A percentile compares a stretch with the other conserved stretches of the same genome.
These are phyloP conservation scores for Abelmoschus esculentus DNA, from an alignment of 345 rosid species.

Conservation along the genomic window DNA sequence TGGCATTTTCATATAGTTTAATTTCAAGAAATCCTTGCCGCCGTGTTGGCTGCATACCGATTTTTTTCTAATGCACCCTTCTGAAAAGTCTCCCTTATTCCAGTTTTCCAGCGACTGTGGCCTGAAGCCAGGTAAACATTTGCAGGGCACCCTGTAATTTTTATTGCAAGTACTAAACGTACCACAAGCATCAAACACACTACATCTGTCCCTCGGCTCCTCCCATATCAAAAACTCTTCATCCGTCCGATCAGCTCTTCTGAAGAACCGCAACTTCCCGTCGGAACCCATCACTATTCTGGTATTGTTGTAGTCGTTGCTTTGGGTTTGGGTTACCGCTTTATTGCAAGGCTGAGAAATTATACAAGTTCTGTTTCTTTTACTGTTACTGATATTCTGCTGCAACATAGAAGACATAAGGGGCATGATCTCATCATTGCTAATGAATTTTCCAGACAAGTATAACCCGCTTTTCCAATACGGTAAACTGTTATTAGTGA, in stretches of 20 bases:
- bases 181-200: constrained; percentile 28
- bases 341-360: background rate
- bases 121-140: constrained; percentile 40
- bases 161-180: constrained; percentile 32
- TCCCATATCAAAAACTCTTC: constrained; percentile 24
- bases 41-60: constrained; percentile 1
- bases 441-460: background rate
- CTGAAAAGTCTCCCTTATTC: constrained; percentile 23
- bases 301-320: background rate
- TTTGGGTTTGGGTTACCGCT: background rate
- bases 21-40: constrained; percentile 10
- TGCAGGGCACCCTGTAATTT: constrained; percentile 12
- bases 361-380: background rate
- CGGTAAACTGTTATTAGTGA: background rate
- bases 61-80: constrained; percentile 28
- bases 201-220: constrained; percentile 30
- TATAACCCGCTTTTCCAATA: constrained; percentile 4
- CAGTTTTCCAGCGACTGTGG: constrained; percentile 21
- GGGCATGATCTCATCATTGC: background rate
- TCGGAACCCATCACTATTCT: constrained; percentile 33
- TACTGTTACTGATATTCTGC: background rate
- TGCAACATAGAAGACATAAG: background rate
- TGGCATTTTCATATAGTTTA: constrained; percentile 17
- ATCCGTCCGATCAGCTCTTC: background rate
- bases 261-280: constrained; percentile 26